Base-by-base conservation (phyloP, 805 yeast genomes). In the Lipomyces anomalus region DNA sequence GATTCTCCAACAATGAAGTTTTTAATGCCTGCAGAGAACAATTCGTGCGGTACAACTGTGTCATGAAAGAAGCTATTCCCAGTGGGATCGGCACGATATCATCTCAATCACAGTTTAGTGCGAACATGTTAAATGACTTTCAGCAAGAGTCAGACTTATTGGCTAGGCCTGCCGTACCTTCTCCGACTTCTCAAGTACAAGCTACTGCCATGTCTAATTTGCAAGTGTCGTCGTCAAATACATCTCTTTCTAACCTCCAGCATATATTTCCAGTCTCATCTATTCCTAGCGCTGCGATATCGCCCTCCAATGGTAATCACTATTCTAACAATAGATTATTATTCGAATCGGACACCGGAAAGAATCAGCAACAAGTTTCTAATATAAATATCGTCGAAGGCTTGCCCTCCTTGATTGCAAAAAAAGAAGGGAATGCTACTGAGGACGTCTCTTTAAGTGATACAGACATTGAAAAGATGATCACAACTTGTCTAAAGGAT, bases 11-110 rank as follows among this genome's bases (percentile, higher is more conserved):
- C 24, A 46, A 49, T n/a, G 39, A 24, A 13, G 13, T 23, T 6
- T 49, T 21, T 35, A 22, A 21, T 3, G 16, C 29, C 5, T 47
- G 48, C 33, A 38, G 40, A 9, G 34, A 16, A 16, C 38, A 46
- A 23, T 49, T 49, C 40, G 46, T 35, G 22, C 37, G 38, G 22
- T 23, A 33, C 33, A 35, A 29, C 9, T 45, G 46, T 36, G n/a
- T 38, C 11, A 46, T 45, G 17, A 48, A 42, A 23, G 37, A 40
- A 11, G 42, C 41, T 9, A 38, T 21, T 24, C 21, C 42, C 3
- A 16, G 39, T 28, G 23, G 22, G 11, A 20, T 35, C 22, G 28
- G 22, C 26, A 11, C 3, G 11, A 4, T 28, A 17, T 20, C 18
- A 13, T 34, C 46, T n/a, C 21, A 20, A 21, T 22, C 20, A 16